Evolutionary conservation across 352 stramenopile genomes (phyloP).

Genomic region (Globisporangium spiculum): DNA sequence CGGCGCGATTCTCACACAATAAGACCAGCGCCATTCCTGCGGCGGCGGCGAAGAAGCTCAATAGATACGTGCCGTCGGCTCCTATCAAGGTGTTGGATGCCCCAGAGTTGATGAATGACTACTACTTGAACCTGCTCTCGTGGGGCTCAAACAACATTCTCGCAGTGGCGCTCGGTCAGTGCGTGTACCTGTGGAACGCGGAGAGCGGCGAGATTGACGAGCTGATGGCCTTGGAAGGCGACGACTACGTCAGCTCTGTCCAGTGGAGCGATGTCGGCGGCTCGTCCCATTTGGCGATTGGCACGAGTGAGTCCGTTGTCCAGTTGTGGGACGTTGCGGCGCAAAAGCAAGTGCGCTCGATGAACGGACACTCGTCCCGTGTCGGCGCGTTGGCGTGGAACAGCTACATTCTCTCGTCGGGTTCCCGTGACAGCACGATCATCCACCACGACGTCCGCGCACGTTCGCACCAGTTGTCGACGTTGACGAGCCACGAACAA

Average conservation of each 20-base stretch:
- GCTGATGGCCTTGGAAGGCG: slow-evolving; percentile 85
- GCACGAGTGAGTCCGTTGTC: slow-evolving; percentile 91
- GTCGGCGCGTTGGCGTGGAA: slow-evolving; percentile 98
- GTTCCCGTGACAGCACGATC: slow-evolving; percentile 93
- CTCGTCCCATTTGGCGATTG: slow-evolving; percentile 91
- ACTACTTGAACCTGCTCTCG: slow-evolving; percentile 98
- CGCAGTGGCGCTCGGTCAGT: slow-evolving; percentile 95
- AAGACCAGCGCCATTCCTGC: slow-evolving; percentile 70
- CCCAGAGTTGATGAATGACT: slow-evolving; percentile 98
- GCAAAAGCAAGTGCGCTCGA: slow-evolving; percentile 89
- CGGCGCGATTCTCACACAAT: slow-evolving; percentile 95
- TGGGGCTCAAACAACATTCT: slow-evolving; percentile 97
- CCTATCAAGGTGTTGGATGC: slow-evolving; percentile 96
- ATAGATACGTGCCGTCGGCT: slow-evolving; percentile 95
- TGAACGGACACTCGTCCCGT: slow-evolving; percentile 92
- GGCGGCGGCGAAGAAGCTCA: slow-evolving; percentile 83
- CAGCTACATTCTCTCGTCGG: slow-evolving; percentile 90
- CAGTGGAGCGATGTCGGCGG: slow-evolving; percentile 91
- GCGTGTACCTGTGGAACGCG: slow-evolving; percentile 98
- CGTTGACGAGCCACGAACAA: slow-evolving; percentile 93
- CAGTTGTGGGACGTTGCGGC: slow-evolving; percentile 97
- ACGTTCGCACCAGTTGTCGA: slow-evolving; percentile 86
- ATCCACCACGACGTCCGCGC: slow-evolving; percentile 80
- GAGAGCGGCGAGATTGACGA: slow-evolving; percentile 95
- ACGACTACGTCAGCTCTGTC: slow-evolving; percentile 97